Percentiles rank a stretch among this genome's conserved stretches.
phyloP scores from a whole-genome alignment of 73 alveolate species.

The Paraurostyla sp. region DNA sequence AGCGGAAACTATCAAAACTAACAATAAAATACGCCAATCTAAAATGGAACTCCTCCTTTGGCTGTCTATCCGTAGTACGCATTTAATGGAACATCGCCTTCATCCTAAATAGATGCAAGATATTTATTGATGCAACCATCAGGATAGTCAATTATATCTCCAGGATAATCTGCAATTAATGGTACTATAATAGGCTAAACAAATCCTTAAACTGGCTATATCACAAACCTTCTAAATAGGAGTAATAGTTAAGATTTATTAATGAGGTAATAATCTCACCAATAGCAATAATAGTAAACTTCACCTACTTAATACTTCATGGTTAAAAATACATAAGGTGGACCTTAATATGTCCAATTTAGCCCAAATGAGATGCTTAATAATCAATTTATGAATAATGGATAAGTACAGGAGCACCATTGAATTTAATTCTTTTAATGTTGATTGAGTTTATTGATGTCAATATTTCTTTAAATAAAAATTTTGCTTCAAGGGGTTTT shows the following conservation, averaged over 20 bases:
- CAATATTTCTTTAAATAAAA: too few relatives aligned
- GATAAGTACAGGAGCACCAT: too few relatives aligned
- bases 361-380: slow-evolving; percentile 17
- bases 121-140: slow-evolving; percentile 33
- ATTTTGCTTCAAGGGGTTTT: too few relatives aligned
- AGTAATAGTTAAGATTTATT: neutral
- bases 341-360: neutral
- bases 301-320: too few relatives aligned
- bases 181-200: neutral
- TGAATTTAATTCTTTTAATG: too few relatives aligned
- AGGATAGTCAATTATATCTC: slow-evolving; percentile 24
- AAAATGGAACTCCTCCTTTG: slow-evolving; percentile 35
- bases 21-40: slow-evolving; percentile 29
- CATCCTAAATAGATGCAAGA: neutral
- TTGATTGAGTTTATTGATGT: too few relatives aligned
- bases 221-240: neutral
- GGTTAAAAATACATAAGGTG: neutral
- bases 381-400: too few relatives aligned
- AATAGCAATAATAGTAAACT: neutral
- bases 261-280: neutral
- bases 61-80: neutral
- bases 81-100: neutral
- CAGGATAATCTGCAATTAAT: slow-evolving; percentile 8
- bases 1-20: neutral
- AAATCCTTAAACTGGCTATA: slow-evolving; percentile 32